Base-by-base conservation (phyloP, 2,329 filamentous ascomycete species). In the Coniochaeta sp. region DNA sequence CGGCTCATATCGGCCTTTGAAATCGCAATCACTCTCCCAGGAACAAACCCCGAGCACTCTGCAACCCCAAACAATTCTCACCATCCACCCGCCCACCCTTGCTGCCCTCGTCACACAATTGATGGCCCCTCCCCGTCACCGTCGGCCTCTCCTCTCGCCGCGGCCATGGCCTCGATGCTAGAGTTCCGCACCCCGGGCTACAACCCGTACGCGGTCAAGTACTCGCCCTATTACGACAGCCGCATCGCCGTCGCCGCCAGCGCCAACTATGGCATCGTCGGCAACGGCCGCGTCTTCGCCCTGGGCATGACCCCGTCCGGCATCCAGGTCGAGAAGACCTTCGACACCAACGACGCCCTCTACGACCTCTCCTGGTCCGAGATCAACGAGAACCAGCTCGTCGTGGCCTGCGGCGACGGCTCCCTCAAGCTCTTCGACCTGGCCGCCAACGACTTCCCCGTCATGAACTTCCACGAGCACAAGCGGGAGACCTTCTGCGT, bases 221-320 rank as follows among this genome's bases (percentile, higher is more conserved):
- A 98, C 81, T 98, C 93, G 60, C 95, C 95, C 7, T 99, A 97
- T 79, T 96, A 96, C 79, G 95, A 98, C 78, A 95, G 90, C 66
- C 88, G 93, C 64, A 86, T 99, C 65, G 93, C 93, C 61, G 92
- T 97, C 68, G 90, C 91, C 33, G 84, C 90, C 1, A 89, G 92
- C n/a, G 87, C 93, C 64, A 98, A 99, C 79, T 99, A 95, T 77
- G 95, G 95, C 43, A 89, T 99, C 43, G 93, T 99, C 38, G 95
- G 95, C 56, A 99, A 99, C 78, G 95, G 95, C 12, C 86, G 93
- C 50, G 77, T 98, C 1, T 98, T 90, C 71, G 87, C 93, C 61
- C 81, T 98, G 28, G 89, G 88, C 33, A 77, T 99, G 64, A 96
- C 91, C 3, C 82, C 91, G 0, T 85, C 90, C 62, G 95, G 95